A percentile compares a stretch with the other conserved stretches of the same genome.
phyloP scores from a whole-genome alignment of 83 land plant genomes.

The Picea abies region DNA sequence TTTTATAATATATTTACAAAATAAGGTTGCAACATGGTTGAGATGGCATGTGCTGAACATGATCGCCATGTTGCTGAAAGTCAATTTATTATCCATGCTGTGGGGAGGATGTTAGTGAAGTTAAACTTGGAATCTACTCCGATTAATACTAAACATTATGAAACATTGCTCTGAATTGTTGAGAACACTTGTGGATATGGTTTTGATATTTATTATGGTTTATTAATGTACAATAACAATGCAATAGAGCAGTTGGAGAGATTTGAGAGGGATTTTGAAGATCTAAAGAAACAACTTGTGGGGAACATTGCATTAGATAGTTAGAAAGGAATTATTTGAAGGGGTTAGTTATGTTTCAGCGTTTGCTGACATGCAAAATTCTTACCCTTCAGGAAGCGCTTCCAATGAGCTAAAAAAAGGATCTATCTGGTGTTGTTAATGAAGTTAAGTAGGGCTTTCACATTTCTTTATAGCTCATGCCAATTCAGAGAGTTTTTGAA shows the following conservation, averaged over 20 bases:
- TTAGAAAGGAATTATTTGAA: slow-evolving; percentile 57
- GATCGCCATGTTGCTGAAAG: slow-evolving; percentile 66
- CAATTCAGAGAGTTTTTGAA: too few species aligned
- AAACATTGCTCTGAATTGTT: slow-evolving; percentile 36
- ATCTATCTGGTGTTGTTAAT: too few species aligned
- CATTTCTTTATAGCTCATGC: too few species aligned
- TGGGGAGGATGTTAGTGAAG: slow-evolving; percentile 41
- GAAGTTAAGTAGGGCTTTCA: too few species aligned
- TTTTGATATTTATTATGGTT: slow-evolving; percentile 84
- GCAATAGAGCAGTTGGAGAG: slow-evolving; percentile 76
- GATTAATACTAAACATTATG: slow-evolving; percentile 48
- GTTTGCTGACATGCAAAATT: too few species aligned
- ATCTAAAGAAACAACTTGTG: slow-evolving; percentile 64
- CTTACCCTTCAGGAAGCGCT: too few species aligned
- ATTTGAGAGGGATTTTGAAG: slow-evolving; percentile 68
- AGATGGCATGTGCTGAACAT: slow-evolving; percentile 84
- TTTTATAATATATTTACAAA: slow-evolving; percentile 57
- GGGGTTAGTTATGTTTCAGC: background rate
- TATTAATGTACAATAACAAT: slow-evolving; percentile 84
- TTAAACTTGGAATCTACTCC: slow-evolving; percentile 28
- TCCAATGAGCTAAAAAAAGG: too few species aligned
- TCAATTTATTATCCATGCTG: slow-evolving; percentile 64
- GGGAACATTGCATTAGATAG: slow-evolving; percentile 53
- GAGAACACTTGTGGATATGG: slow-evolving; percentile 46
- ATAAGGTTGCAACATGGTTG: slow-evolving; percentile 88